Percentiles rank a stretch among this genome's conserved stretches.
Conservation (phyloP, 495 filamentous ascomycete genomes). For the Tuber magnatum region DNA sequence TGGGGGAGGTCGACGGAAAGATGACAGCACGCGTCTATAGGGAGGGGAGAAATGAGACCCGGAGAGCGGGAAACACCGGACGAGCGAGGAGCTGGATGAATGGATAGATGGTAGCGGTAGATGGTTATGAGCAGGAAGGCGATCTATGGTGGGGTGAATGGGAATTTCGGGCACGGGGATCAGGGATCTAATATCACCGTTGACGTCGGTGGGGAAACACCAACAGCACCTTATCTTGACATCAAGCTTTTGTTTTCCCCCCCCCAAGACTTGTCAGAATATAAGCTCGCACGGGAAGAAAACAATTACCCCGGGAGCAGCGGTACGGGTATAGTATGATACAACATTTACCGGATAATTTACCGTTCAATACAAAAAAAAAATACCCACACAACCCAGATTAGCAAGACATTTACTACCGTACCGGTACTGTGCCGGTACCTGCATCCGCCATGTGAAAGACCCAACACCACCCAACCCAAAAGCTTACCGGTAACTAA, state of each 20-base stretch:
- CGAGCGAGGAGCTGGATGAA: background rate
- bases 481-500: too few relatives aligned
- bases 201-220: background rate
- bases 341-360: background rate
- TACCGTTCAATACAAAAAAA: background rate
- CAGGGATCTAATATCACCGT: background rate
- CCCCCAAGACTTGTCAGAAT: background rate
- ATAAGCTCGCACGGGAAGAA: background rate
- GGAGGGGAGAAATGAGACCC: background rate
- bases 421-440: background rate
- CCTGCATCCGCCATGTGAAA: constrained; percentile 1
- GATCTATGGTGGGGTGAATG: background rate
- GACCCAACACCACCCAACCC: background rate
- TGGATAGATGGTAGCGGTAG: background rate
- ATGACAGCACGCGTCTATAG: background rate
- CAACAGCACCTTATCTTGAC: background rate
- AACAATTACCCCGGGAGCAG: background rate
- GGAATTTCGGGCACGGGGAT: constrained; percentile 3
- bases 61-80: background rate
- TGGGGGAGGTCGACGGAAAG: background rate
- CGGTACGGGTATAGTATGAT: background rate
- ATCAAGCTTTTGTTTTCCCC: background rate
- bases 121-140: background rate
- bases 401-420: background rate
- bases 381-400: background rate